Base-by-base conservation (phyloP, 2,329 filamentous ascomycete species). In the Hirsutella minnesotensis region DNA sequence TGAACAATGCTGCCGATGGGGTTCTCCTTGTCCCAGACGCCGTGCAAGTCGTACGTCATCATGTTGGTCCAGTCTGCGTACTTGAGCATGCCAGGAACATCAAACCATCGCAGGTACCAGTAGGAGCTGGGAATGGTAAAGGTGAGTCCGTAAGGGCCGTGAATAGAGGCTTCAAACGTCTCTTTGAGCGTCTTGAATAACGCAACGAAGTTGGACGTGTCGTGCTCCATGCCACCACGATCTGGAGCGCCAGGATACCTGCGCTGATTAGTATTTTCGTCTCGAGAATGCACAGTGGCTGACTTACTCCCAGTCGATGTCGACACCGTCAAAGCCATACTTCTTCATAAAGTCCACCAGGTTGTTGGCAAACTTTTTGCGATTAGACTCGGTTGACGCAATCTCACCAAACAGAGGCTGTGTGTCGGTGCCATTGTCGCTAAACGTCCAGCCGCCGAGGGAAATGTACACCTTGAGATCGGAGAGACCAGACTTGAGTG, bases 21-120 rank as follows among this genome's bases (percentile, higher is more conserved):
- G 46, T 60, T 57, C 0, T 48, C 19, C 1, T 39, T 12, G 45
- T 69, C 66, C 65, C 63, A 70, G 1, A 54, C 43, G 0, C 69
- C 68, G 45, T 72, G 57, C 1, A 62, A 47, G 44, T 70, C 66
- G 31, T 70, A 70, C 0, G 56, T 53, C 57, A 70, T 65, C 2
- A 71, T 19, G 38, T 68, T 71, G 33, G 65, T 50, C 46, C 52
- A 68, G 27, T 68, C 60, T 0, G 58, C 57, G 2, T 53, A 38
- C 3, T 53, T 43, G 13, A 52, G 40, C 21, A 48, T 38, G 0
- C 20, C 35, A n/a, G 43, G 39, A 0, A 59, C 20, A 15, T 58
- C 51, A 9, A 59, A 59, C 2, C 47, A 44, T 0, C 47, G 48
- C 0, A 62, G 50, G 8, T 61, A 62, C 58, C 57, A 62, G 21